Evolutionary conservation across 352 stramenopile species (phyloP).

Genomic region (Discostella stelligera): DNA sequence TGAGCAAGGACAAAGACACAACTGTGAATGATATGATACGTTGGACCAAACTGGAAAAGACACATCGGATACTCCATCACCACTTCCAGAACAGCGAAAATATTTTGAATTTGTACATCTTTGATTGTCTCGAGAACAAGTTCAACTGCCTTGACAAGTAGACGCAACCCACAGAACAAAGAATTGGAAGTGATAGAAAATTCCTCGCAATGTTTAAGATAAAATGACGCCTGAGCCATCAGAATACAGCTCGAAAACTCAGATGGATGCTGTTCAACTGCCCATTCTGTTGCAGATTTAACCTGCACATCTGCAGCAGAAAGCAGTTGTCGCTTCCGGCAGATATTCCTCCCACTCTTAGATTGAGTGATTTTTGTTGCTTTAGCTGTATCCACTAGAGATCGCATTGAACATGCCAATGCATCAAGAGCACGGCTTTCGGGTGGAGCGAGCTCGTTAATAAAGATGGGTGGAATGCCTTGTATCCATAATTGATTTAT

Average conservation of each 20-base stretch:
- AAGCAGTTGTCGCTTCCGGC: slow-evolving; percentile 19
- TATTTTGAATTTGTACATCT: slow-evolving; percentile 65
- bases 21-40: slow-evolving; percentile 76
- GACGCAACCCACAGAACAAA: slow-evolving; percentile 63
- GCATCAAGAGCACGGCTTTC: slow-evolving; percentile 67
- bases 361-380: slow-evolving; percentile 27
- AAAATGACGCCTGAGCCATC: slow-evolving; percentile 59
- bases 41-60: slow-evolving; percentile 67
- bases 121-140: slow-evolving; percentile 60
- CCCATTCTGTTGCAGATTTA: slow-evolving; percentile 51
- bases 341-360: slow-evolving; percentile 3
- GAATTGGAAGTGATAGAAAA: slow-evolving; percentile 16
- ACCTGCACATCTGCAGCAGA: slow-evolving; percentile 10
- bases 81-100: slow-evolving; percentile 74
- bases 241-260: slow-evolving; percentile 70
- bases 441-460: slow-evolving; percentile 68
- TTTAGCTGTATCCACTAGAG: slow-evolving; percentile 69
- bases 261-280: slow-evolving; percentile 64
- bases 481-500: slow-evolving; percentile 81
- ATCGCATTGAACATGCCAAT: slow-evolving; percentile 69
- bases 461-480: slow-evolving; percentile 63
- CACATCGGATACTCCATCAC: slow-evolving; percentile 70
- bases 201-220: slow-evolving; percentile 63
- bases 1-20: slow-evolving; percentile 65
- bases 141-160: slow-evolving; percentile 70